A percentile compares a stretch with the other conserved stretches of the same genome.
phyloP scores from a whole-genome alignment of 164 flowering plant genomes.

The Kingdonia uniflora region DNA sequence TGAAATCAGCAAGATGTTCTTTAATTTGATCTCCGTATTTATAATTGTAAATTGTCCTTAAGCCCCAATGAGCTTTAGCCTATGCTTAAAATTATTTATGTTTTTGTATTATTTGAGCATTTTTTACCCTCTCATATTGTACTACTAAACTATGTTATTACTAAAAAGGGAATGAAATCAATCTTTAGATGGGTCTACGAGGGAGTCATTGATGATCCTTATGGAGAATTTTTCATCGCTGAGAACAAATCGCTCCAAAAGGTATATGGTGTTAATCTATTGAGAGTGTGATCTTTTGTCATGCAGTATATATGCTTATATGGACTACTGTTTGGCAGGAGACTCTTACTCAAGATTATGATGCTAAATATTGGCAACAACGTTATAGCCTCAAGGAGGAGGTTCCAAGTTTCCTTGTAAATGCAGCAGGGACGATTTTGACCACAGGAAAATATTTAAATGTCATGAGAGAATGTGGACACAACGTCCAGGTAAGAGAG shows the following conservation, averaged over 20 bases:
- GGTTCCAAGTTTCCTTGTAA: constrained; percentile 89
- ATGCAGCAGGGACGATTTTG: constrained; percentile 77
- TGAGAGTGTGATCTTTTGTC: background rate
- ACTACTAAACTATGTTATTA: background rate
- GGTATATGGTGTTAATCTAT: constrained; percentile 31
- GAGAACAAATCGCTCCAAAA: constrained; percentile 85
- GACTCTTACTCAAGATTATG: constrained; percentile 85
- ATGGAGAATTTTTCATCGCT: constrained; percentile 90
- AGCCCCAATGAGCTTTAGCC: too few relatives aligned
- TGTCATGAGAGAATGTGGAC: constrained; percentile 99
- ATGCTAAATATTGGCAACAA: constrained; percentile 90
- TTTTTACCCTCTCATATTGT: too few relatives aligned
- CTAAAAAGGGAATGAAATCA: constrained; percentile 6
- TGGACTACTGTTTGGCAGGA: constrained; percentile 37
- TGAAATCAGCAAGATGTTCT: too few relatives aligned
- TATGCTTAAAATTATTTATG: too few relatives aligned
- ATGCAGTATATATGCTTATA: constrained; percentile 12
- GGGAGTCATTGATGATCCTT: constrained; percentile 97
- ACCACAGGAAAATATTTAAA: constrained; percentile 97
- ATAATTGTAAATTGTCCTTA: too few relatives aligned
- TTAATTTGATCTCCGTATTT: too few relatives aligned
- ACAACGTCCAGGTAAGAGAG: constrained; percentile 68
- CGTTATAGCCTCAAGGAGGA: constrained; percentile 91
- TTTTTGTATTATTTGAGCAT: too few relatives aligned
- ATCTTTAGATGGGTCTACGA: constrained; percentile 88